These are phyloP conservation scores for Thielaviopsis musarum DNA, from an alignment of 2,329 filamentous ascomycete species.

Conservation along the genomic window DNA sequence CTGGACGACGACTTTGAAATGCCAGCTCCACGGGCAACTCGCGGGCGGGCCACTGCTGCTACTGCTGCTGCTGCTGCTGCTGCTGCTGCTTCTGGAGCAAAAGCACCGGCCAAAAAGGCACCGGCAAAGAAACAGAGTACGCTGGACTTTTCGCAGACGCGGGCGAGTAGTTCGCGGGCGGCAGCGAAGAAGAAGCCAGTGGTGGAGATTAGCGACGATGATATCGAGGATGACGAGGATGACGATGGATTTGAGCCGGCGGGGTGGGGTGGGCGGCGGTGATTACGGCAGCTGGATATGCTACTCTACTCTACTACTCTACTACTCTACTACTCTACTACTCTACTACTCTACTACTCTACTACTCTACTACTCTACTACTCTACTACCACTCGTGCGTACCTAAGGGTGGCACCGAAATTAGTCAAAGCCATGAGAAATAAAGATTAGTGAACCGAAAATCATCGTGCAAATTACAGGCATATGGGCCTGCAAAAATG, in stretches of 20 bases:
- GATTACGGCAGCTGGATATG: slow-evolving; percentile 13
- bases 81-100: slow-evolving; percentile 20
- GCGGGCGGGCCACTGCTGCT: slow-evolving; percentile 9
- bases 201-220: slow-evolving; percentile 48
- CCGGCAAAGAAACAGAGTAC: slow-evolving; percentile 28
- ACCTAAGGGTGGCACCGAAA: too few relatives aligned
- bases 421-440: too few relatives aligned
- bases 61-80: slow-evolving; percentile 16
- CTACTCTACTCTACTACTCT: too few relatives aligned
- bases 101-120: slow-evolving; percentile 15
- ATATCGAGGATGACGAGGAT: slow-evolving; percentile 45
- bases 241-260: slow-evolving; percentile 45
- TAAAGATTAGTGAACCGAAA: too few relatives aligned
- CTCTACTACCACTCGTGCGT: too few relatives aligned
- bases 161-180: not conserved
- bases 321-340: too few relatives aligned
- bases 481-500: too few relatives aligned
- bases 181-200: slow-evolving; percentile 26
- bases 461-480: too few relatives aligned
- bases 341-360: too few relatives aligned
- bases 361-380: too few relatives aligned
- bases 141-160: slow-evolving; percentile 30
- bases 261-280: slow-evolving; percentile 27
- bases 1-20: slow-evolving; percentile 16
- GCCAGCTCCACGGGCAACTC: not conserved